Conservation (phyloP, 2,329 filamentous ascomycete species). For the Alternaria sp. region DNA sequence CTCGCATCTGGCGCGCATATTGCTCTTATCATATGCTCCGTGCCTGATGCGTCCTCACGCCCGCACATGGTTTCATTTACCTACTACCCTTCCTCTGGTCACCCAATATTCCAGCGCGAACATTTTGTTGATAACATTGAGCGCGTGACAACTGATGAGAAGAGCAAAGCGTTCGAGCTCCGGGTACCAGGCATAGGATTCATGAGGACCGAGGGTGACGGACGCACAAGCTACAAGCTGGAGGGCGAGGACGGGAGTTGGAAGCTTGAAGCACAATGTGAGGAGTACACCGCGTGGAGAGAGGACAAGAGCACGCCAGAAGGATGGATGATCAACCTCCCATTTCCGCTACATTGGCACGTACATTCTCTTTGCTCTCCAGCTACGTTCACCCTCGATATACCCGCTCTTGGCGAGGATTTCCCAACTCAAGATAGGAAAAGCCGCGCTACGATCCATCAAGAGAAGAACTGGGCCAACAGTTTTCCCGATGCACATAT, state of each 20-base stretch:
- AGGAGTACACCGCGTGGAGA: slow-evolving; percentile 52
- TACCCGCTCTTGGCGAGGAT: slow-evolving; percentile 41
- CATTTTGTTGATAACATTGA: slow-evolving; percentile 55
- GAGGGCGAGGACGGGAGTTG: slow-evolving; percentile 41
- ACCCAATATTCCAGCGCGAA: slow-evolving; percentile 53
- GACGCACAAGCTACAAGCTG: slow-evolving; percentile 50
- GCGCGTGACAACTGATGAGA: slow-evolving; percentile 37
- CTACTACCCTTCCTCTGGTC: slow-evolving; percentile 53
- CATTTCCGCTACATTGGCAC: slow-evolving; percentile 62
- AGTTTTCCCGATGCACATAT: slow-evolving; percentile 57
- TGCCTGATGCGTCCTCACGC: slow-evolving; percentile 52
- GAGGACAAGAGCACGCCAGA: slow-evolving; percentile 53
- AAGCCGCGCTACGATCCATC: slow-evolving; percentile 55
- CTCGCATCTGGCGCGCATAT: slow-evolving; percentile 58
- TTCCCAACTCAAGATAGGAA: slow-evolving; percentile 34
- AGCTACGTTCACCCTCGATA: slow-evolving; percentile 51
- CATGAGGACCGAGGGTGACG: slow-evolving; percentile 49
- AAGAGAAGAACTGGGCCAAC: slow-evolving; percentile 63
- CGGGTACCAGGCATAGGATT: slow-evolving; percentile 52
- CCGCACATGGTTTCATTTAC: slow-evolving; percentile 61
- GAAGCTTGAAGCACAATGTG: slow-evolving; percentile 53
- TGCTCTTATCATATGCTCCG: slow-evolving; percentile 58
- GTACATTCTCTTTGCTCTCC: slow-evolving; percentile 58
- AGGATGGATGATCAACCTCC: slow-evolving; percentile 55
- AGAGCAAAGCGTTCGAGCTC: slow-evolving; percentile 53